A percentile compares a stretch with the other conserved stretches of the same genome.
phyloP scores from a whole-genome alignment of 2,329 filamentous ascomycete species.

The Cladosporium sp. region DNA sequence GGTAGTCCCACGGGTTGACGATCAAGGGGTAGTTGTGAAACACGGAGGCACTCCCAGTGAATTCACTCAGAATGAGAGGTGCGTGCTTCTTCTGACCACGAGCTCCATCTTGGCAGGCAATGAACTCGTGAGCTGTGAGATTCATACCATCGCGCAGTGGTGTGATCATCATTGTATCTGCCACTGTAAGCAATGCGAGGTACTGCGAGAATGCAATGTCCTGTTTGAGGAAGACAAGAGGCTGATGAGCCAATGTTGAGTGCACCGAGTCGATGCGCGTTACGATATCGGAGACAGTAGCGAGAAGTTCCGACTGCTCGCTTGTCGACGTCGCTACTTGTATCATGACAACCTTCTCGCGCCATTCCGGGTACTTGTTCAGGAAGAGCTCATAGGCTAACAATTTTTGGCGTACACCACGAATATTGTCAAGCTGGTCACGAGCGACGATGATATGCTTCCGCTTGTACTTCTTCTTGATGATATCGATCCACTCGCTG shows the following conservation, averaged over 20 bases:
- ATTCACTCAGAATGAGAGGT: slow-evolving; percentile 88
- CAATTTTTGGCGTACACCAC: slow-evolving; percentile 89
- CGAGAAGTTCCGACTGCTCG: slow-evolving; percentile 82
- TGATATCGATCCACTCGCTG: slow-evolving; percentile 69
- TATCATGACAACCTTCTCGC: slow-evolving; percentile 80
- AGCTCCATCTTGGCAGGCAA: slow-evolving; percentile 84
- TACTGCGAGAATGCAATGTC: slow-evolving; percentile 92
- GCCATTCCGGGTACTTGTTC: slow-evolving; percentile 88
- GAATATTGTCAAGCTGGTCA: slow-evolving; percentile 89
- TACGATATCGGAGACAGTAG: slow-evolving; percentile 87
- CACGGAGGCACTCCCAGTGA: slow-evolving; percentile 84
- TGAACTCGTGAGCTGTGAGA: slow-evolving; percentile 87
- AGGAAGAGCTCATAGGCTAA: slow-evolving; percentile 89
- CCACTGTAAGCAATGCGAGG: slow-evolving; percentile 82
- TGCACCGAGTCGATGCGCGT: slow-evolving; percentile 89
- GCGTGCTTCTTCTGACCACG: slow-evolving; percentile 75
- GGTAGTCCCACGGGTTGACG: slow-evolving; percentile 95
- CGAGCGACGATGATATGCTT: slow-evolving; percentile 89
- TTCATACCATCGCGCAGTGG: slow-evolving; percentile 98
- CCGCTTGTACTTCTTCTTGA: slow-evolving; percentile 78
- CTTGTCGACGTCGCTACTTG: slow-evolving; percentile 90
- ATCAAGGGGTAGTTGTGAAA: slow-evolving; percentile 77
- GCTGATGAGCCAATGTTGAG: slow-evolving; percentile 87
- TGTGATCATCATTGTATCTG: slow-evolving; percentile 89
- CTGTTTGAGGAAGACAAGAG: slow-evolving; percentile 89